phyloP scores from a whole-genome alignment of 139 green algal genomes.

The Yamagishiella unicocca region DNA sequence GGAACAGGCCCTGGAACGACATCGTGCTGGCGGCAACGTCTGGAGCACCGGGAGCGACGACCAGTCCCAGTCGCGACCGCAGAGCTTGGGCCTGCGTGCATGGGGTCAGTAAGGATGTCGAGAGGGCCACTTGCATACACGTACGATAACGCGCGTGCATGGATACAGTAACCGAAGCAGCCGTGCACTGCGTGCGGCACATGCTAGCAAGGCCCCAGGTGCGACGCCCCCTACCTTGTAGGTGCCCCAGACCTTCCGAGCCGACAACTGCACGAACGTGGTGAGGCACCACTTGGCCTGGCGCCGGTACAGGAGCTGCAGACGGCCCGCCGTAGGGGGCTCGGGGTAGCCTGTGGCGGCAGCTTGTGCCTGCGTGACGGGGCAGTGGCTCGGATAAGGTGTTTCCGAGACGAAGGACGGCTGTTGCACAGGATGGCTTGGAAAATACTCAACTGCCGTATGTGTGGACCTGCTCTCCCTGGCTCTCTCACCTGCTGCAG shows the following conservation, averaged over 20 bases:
- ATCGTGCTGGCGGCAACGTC: conserved; percentile 2
- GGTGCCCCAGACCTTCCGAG: neutral
- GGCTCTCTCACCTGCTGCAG: neutral
- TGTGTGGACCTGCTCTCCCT: no score
- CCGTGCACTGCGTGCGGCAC: no score
- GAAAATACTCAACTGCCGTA: no score
- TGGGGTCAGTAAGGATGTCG: no score
- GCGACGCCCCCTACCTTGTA: conserved; percentile 21
- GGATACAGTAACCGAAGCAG: no score
- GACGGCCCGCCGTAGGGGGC: neutral
- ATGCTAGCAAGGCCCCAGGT: no score
- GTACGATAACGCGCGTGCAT: no score
- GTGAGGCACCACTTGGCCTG: conserved; percentile 24
- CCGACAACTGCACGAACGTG: neutral
- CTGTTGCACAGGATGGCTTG: no score
- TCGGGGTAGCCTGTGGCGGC: neutral
- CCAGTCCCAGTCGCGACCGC: neutral
- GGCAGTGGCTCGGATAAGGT: no score
- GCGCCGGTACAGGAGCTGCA: neutral
- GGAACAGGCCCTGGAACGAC: neutral
- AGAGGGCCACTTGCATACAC: no score
- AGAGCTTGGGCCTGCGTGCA: conserved; percentile 34
- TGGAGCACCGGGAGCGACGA: neutral
- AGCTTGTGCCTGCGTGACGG: neutral
- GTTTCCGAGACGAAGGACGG: no score